Evolutionary conservation across 352 stramenopile species (phyloP).

Genomic region (Phytophthora citrophthora): DNA sequence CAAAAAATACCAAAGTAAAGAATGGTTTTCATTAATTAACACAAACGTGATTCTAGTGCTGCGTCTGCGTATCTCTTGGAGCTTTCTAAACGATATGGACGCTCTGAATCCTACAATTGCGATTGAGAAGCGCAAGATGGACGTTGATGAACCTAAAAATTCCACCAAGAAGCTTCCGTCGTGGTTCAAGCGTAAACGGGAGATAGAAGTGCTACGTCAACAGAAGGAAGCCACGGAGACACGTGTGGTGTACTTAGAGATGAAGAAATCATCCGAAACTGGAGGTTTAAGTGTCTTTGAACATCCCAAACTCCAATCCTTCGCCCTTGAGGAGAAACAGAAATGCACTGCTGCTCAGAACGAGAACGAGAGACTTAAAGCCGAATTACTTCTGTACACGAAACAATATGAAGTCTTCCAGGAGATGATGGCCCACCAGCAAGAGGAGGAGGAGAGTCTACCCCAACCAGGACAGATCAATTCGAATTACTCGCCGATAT

Average conservation of each 20-base stretch:
- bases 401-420: neutral
- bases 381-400: neutral
- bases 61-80: neutral
- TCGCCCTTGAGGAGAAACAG: neutral
- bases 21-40: too few relatives aligned
- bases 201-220: slow-evolving; percentile 4
- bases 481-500: neutral
- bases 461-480: neutral
- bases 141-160: neutral
- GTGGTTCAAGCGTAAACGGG: slow-evolving; percentile 15
- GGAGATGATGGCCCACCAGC: neutral
- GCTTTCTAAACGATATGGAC: slow-evolving; percentile 28
- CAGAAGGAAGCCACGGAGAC: slow-evolving; percentile 1
- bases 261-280: neutral
- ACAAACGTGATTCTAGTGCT: too few relatives aligned
- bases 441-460: neutral
- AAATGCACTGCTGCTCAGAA: neutral
- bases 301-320: neutral
- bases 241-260: neutral
- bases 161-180: slow-evolving; percentile 5
- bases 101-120: neutral
- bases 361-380: slow-evolving; percentile 9
- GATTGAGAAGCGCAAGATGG: neutral
- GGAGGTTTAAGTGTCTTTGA: neutral
- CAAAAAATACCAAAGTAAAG: too few relatives aligned